A percentile compares a stretch with the other conserved stretches of the same genome.
Conservation (phyloP, 768 basidiomycete species). For the Tricholoma sp. region DNA sequence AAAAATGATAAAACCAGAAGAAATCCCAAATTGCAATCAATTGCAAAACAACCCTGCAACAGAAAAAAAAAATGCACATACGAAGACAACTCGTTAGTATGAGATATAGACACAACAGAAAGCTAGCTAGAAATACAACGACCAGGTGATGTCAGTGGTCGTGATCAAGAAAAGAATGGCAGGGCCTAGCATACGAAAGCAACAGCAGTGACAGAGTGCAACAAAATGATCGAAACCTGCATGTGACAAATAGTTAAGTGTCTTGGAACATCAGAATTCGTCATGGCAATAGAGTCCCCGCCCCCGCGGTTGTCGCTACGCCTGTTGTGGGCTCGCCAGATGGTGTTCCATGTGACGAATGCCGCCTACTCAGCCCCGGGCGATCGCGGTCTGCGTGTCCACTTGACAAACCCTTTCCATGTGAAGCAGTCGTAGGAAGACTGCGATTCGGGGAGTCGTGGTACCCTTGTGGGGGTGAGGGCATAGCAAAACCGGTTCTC, state of each 20-base stretch:
- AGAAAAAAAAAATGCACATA: background rate
- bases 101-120: background rate
- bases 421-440: constrained; percentile 15
- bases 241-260: constrained; percentile 7
- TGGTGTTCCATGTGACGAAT: constrained; percentile 13
- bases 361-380: constrained; percentile 20
- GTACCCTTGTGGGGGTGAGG: constrained; percentile 30
- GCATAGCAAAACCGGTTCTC: constrained; percentile 17
- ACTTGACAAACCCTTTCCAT: constrained; percentile 9
- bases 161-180: constrained; percentile 1
- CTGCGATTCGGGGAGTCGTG: constrained; percentile 24
- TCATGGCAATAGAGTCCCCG: constrained; percentile 33
- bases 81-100: background rate
- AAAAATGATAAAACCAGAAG: background rate
- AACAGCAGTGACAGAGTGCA: background rate
- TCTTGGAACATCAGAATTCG: constrained; percentile 24
- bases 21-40: background rate
- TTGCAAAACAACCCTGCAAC: background rate
- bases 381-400: constrained; percentile 19
- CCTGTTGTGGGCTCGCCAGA: constrained; percentile 9
- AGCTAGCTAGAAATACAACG: constrained; percentile 1
- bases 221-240: background rate
- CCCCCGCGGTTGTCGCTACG: constrained; percentile 24
- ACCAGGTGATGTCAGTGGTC: background rate
- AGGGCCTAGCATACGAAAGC: background rate